A percentile compares a stretch with the other conserved stretches of the same genome.
phyloP scores from a whole-genome alignment of 805 yeast genomes.

The Zygosaccharomyces pseudorouxii region DNA sequence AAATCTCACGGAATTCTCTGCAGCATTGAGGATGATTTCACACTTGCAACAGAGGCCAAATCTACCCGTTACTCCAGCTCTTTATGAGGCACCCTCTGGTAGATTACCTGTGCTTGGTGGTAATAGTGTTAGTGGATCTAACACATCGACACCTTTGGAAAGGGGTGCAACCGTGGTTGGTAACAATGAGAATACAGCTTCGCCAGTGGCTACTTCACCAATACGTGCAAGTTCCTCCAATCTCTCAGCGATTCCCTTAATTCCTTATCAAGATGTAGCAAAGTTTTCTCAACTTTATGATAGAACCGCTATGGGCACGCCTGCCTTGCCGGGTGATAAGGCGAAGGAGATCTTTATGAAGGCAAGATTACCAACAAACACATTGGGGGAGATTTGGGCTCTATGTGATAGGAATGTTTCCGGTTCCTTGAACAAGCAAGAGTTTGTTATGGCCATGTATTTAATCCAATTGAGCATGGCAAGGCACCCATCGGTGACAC shows the following conservation, averaged over 20 bases:
- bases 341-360: conserved; percentile 86
- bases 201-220: conserved; percentile 1
- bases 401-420: conserved; percentile 71
- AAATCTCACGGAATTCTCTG: conserved; percentile 72
- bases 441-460: conserved; percentile 92
- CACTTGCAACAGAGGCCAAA: conserved; percentile 66
- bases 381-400: conserved; percentile 84
- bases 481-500: conserved; percentile 57
- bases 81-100: conserved; percentile 28
- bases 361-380: conserved; percentile 75
- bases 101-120: conserved; percentile 45
- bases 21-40: conserved; percentile 85
- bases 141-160: conserved; percentile 7
- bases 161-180: background rate
- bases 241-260: conserved; percentile 45
- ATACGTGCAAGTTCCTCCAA: conserved; percentile 9
- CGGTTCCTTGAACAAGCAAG: conserved; percentile 68
- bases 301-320: conserved; percentile 48
- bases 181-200: conserved; percentile 7
- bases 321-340: conserved; percentile 62
- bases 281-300: conserved; percentile 70
- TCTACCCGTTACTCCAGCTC: conserved; percentile 45
- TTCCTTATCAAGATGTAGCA: conserved; percentile 53
- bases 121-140: conserved; percentile 50
- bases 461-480: conserved; percentile 67